Conservation (phyloP, 495 filamentous ascomycete genomes). For the Aspergillus avenaceus region DNA sequence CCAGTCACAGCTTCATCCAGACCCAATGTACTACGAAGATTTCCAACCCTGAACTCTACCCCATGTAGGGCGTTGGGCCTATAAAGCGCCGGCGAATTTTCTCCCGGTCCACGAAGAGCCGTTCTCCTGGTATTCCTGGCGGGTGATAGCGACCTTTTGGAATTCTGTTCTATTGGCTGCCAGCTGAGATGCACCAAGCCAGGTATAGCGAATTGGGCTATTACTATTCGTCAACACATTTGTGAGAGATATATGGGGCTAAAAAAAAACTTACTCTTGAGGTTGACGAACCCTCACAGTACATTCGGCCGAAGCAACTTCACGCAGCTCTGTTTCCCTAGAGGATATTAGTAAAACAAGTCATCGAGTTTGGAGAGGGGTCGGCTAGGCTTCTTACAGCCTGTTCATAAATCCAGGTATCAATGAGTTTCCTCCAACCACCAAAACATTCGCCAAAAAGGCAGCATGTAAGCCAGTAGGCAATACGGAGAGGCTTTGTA, state of each 20-base stretch:
- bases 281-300: constrained; percentile 68
- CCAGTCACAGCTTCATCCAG: not conserved
- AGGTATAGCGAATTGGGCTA: constrained; percentile 74
- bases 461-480: constrained; percentile 73
- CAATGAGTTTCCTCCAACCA: constrained; percentile 81
- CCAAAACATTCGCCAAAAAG: constrained; percentile 80
- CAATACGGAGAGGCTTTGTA: constrained; percentile 74
- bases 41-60: constrained; percentile 6
- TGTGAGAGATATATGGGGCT: not conserved
- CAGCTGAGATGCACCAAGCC: constrained; percentile 76
- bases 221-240: constrained; percentile 4
- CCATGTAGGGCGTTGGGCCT: not conserved
- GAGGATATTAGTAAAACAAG: constrained; percentile 7
- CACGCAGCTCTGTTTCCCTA: constrained; percentile 66
- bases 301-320: constrained; percentile 72
- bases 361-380: not conserved
- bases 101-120: constrained; percentile 73
- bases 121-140: constrained; percentile 85
- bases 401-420: constrained; percentile 80
- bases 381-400: constrained; percentile 40
- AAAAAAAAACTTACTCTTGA: constrained; percentile 48
- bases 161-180: constrained; percentile 62
- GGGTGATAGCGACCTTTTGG: constrained; percentile 64
- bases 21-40: not conserved
- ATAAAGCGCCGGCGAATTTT: constrained; percentile 56